phyloP scores from a whole-genome alignment of 805 yeast genomes.

The Metschnikowia koreensis region DNA sequence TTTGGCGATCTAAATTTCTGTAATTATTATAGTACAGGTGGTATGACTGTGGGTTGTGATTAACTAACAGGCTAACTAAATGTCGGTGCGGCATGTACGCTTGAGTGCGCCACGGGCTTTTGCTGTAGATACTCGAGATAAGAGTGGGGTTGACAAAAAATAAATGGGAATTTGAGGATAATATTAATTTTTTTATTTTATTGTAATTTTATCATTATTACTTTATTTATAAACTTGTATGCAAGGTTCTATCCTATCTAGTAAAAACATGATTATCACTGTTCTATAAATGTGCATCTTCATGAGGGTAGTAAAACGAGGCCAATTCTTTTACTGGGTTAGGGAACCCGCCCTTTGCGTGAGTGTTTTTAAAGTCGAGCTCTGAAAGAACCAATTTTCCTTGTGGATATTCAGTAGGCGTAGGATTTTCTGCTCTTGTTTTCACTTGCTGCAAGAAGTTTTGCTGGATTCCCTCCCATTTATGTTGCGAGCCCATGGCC shows the following conservation, averaged over 20 bases:
- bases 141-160: too few species aligned
- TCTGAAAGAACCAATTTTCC: conserved; percentile 47
- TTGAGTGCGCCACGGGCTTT: too few species aligned
- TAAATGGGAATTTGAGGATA: too few species aligned
- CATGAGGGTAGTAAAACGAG: conserved; percentile 25
- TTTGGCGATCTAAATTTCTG: not conserved
- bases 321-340: conserved; percentile 41
- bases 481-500: not conserved
- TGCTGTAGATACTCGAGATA: too few species aligned
- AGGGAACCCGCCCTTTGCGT: conserved; percentile 61
- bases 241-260: not conserved
- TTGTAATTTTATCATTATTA: too few species aligned
- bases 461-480: conserved; percentile 1
- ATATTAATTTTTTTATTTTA: too few species aligned
- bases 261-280: not conserved
- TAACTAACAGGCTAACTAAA: too few species aligned
- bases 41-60: too few species aligned
- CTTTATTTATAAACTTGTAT: too few species aligned
- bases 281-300: conserved; percentile 19
- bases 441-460: conserved; percentile 19
- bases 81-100: too few species aligned
- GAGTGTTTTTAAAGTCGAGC: conserved; percentile 54
- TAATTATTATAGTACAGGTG: too few species aligned
- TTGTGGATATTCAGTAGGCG: conserved; percentile 45
- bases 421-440: conserved; percentile 23